Evolutionary conservation across 352 stramenopile species (phyloP).

Genomic region (Phytophthora multivora): DNA sequence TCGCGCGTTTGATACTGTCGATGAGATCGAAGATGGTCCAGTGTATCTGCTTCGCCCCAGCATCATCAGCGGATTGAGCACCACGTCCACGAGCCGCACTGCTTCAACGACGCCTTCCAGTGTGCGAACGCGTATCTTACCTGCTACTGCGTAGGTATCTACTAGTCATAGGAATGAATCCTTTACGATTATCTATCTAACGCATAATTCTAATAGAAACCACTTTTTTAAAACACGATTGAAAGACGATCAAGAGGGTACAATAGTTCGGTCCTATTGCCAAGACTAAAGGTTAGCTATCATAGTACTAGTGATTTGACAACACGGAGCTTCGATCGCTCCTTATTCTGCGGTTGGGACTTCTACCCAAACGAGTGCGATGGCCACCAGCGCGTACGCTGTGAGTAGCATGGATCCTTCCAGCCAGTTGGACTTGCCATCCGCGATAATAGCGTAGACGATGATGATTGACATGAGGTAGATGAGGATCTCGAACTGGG

Average conservation of each 20-base stretch:
- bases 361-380: conserved; percentile 84
- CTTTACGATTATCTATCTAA: conserved; percentile 27
- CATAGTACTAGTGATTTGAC: conserved; percentile 15
- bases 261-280: conserved; percentile 31
- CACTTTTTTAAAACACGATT: neutral
- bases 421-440: conserved; percentile 93
- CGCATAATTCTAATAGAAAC: conserved; percentile 1
- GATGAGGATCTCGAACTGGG: conserved; percentile 95
- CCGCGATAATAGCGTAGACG: conserved; percentile 91
- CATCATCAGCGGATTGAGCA: conserved; percentile 25
- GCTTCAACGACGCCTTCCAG: conserved; percentile 17
- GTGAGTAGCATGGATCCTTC: conserved; percentile 92
- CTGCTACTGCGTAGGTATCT: conserved; percentile 9
- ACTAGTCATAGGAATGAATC: conserved; percentile 17
- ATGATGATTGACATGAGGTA: conserved; percentile 97
- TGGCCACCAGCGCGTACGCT: conserved; percentile 88
- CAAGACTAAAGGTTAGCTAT: conserved; percentile 24
- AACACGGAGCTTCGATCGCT: conserved; percentile 30
- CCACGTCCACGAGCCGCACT: conserved; percentile 20
- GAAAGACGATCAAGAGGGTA: conserved; percentile 23
- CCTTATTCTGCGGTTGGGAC: conserved; percentile 51
- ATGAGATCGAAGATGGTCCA: conserved; percentile 18
- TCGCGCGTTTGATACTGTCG: conserved; percentile 34
- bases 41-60: conserved; percentile 26
- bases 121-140: conserved; percentile 7